phyloP scores from a whole-genome alignment of 768 basidiomycete genomes.

The Phanerochaete sordida region DNA sequence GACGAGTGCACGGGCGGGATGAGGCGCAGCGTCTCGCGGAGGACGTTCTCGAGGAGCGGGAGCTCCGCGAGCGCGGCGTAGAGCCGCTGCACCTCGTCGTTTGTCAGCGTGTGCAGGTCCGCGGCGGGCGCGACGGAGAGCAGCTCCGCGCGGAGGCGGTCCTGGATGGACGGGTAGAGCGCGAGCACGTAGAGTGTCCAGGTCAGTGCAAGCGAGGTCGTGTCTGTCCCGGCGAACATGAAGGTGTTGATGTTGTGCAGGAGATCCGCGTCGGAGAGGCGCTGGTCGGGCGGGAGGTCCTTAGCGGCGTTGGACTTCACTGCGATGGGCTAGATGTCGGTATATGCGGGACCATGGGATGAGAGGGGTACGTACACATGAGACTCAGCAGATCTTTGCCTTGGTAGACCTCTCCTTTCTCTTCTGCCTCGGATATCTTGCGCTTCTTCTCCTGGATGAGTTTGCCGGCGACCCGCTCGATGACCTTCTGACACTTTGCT shows the following conservation, averaged over 20 bases:
- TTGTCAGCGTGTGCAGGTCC: constrained; percentile 39
- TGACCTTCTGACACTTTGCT: constrained; percentile 54
- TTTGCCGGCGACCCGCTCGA: constrained; percentile 66
- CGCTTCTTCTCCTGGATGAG: constrained; percentile 78
- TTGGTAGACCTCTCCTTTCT: constrained; percentile 43
- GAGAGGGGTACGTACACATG: constrained; percentile 50
- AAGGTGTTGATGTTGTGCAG: constrained; percentile 85
- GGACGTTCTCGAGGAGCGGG: constrained; percentile 73
- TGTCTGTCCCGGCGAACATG: constrained; percentile 89
- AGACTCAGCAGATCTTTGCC: constrained; percentile 79
- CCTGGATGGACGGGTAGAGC: constrained; percentile 61
- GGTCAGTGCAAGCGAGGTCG: constrained; percentile 75
- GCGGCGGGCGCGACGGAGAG: constrained; percentile 38
- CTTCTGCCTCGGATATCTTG: constrained; percentile 61
- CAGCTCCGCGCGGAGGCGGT: constrained; percentile 68
- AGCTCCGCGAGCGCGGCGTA: constrained; percentile 54
- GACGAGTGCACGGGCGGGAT: constrained; percentile 81
- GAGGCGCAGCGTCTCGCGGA: constrained; percentile 72
- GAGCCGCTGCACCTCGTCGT: constrained; percentile 65
- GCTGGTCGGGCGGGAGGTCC: constrained; percentile 63
- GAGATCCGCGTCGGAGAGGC: constrained; percentile 86
- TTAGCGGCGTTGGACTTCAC: constrained; percentile 81
- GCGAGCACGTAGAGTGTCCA: constrained; percentile 83
- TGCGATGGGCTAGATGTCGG: constrained; percentile 26
- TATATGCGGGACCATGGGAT: background rate